Base-by-base conservation (phyloP, 257 asterid species). In the Plantago elongata region DNA sequence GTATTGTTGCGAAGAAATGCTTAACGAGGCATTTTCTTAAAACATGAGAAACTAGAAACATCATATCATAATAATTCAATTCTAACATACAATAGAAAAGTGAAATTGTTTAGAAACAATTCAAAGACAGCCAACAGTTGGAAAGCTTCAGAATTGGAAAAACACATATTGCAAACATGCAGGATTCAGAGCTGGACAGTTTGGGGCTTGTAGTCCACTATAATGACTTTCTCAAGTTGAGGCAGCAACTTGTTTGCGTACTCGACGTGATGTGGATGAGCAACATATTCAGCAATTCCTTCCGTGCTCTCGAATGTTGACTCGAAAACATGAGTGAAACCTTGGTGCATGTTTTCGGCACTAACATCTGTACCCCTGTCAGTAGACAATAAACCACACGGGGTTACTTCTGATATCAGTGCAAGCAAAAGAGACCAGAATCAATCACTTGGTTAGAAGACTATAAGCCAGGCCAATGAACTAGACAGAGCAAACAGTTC, bases 261-360 rank as follows among this genome's bases (percentile, higher is more conserved):
- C 16, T 75, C 74, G 16, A 77, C 90, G 45, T 90, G 95, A 66
- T 70, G 76, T 0, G 94, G 94, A 57, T 82, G 95, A 60, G 66
- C 43, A 51, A 86, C 0, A 48, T 88, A 91, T 66, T 88, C 94
- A 8, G 95, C 90, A 65, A 88, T 38, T 11, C 92, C 98, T 75
- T 91, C 51, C 0, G 83, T 78, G 72, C 87, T 86, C 65, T 84
- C 96, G 12, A 91, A 91, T 49, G 80, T 84, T 1, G 95, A 91
- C 69, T 88, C 98, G 27, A 91, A 90, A 18, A 91, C 69, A n/a
- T 91, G 96, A 50, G 96, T 91, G 70, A 82, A 91, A 14, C 98
- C 98, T 72, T 88, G 95, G 37, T 88, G 84, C 75, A 84, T 11
- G 77, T 84, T 86, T 66, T 86, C 95, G 29, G 62, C 57, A 81